These are phyloP conservation scores for Globisporangium lucens DNA, from an alignment of 352 stramenopile genomes.

Conservation along the genomic window DNA sequence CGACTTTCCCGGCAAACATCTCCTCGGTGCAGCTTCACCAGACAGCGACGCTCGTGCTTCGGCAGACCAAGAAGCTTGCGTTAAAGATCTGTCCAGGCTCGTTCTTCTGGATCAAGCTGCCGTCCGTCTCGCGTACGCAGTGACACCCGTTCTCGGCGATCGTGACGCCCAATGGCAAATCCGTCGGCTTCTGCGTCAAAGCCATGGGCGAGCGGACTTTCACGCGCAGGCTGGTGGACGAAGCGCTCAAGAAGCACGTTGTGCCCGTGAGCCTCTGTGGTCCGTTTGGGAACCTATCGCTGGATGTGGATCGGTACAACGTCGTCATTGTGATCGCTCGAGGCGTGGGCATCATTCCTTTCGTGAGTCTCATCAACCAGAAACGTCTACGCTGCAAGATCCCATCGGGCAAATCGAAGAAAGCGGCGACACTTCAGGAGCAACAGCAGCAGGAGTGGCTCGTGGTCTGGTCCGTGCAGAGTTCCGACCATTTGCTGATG, in stretches of 20 bases:
- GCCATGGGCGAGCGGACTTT: slow-evolving; percentile 51
- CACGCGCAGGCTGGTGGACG: slow-evolving; percentile 45
- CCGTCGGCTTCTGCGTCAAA: slow-evolving; percentile 77
- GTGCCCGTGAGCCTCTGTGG: slow-evolving; percentile 57
- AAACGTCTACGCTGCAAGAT: slow-evolving; percentile 28
- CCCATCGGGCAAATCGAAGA: slow-evolving; percentile 11
- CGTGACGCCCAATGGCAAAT: slow-evolving; percentile 65
- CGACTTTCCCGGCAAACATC: slow-evolving; percentile 42
- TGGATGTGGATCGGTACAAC: slow-evolving; percentile 67
- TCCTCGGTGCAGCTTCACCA: slow-evolving; percentile 25
- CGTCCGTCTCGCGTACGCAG: slow-evolving; percentile 56
- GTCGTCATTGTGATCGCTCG: slow-evolving; percentile 62
- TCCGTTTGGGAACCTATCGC: slow-evolving; percentile 59
- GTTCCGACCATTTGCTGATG: slow-evolving; percentile 65
- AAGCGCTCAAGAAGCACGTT: slow-evolving; percentile 38
- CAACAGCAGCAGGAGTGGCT: slow-evolving; percentile 44
- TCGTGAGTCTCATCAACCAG: slow-evolving; percentile 79
- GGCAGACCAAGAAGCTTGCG: slow-evolving; percentile 46
- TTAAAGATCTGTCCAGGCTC: slow-evolving; percentile 52
- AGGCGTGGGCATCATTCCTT: slow-evolving; percentile 74
- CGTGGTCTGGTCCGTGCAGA: slow-evolving; percentile 62
- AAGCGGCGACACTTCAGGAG: slow-evolving; percentile 7
- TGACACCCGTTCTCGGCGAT: slow-evolving; percentile 85
- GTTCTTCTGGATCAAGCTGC: slow-evolving; percentile 77
- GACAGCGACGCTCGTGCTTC: slow-evolving; percentile 52